Base-by-base conservation (phyloP, 164 flowering plant genomes). In the Santalum album region DNA sequence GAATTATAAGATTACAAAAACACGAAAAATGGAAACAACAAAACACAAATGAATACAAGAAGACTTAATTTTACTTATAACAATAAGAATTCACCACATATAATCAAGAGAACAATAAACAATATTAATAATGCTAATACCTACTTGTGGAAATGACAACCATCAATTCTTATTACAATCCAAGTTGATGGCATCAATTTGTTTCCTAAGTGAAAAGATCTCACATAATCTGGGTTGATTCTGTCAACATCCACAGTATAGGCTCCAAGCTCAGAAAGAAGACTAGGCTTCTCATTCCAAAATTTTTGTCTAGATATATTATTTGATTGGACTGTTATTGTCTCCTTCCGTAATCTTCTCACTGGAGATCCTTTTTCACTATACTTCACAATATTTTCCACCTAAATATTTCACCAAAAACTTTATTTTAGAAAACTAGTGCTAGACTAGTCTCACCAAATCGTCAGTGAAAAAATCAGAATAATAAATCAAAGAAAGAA, bases 161-260 rank as follows among this genome's bases (percentile, higher is more conserved):
- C 95, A 76, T 88, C 95, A 49, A 91, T 75, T 63, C 89, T 73
- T 44, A 88, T 61, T 12, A 86, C 87, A 45, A 86, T 76, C 96
- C 96, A 91, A 21, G 84, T 75, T 19, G 54, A 74, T 25, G 77
- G 85, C 81, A 83, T 44, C 60, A 90, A 61, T 60, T 65, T 76
- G 49, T 65, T 64, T 54, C 72, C 81, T 54, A 65, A 64, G 51
- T 72, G 61, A 59, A 84, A 84, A 20, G 81, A 75, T 50, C 67
- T 70, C 15, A 82, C 38, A 59, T 72, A 82, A 47, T 82, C 87
- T 22, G 71, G 71, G 44, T 65, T 71, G 21, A 75, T 49, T 56
- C 61, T 82, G 54, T 53, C 46, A 23, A 68, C 50, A 17, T 72
- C 74, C 58, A 62, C 65, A 23, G 26, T 44, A 57, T 76, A 75